Percentiles rank a stretch among this genome's conserved stretches.
These are phyloP conservation scores for Magnaporthiopsis poae DNA, from an alignment of 2,329 filamentous ascomycete species.

Conservation along the genomic window DNA sequence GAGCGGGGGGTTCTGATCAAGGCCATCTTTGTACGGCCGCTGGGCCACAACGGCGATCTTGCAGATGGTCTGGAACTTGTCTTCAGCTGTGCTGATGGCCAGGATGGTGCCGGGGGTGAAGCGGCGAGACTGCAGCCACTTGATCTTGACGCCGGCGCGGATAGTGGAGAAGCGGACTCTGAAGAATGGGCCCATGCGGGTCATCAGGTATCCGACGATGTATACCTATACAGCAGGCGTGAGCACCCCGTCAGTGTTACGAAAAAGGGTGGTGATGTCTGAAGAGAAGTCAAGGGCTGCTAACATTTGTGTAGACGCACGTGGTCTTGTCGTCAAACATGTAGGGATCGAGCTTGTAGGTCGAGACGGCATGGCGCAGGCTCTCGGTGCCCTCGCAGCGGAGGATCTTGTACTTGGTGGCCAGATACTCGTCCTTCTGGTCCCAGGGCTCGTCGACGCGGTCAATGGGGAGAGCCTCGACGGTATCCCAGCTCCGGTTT, in stretches of 20 bases:
- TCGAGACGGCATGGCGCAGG: conserved; percentile 55
- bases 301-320: conserved; percentile 61
- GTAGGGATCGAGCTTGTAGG: conserved; percentile 40
- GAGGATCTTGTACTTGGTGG: conserved; percentile 64
- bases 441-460: conserved; percentile 45
- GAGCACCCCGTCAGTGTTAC: neutral
- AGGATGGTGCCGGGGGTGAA: conserved; percentile 45
- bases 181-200: conserved; percentile 52
- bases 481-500: conserved; percentile 22
- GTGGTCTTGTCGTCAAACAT: conserved; percentile 49
- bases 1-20: conserved; percentile 57
- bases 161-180: conserved; percentile 61
- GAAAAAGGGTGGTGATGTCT: too few relatives aligned
- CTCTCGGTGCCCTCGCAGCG: conserved; percentile 64
- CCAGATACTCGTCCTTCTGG: conserved; percentile 56
- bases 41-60: conserved; percentile 65
- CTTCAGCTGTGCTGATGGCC: conserved; percentile 39
- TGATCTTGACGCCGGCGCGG: conserved; percentile 54
- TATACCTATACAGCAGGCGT: conserved; percentile 43
- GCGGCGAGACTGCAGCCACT: conserved; percentile 48
- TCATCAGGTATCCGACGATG: conserved; percentile 55
- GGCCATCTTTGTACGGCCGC: conserved; percentile 47
- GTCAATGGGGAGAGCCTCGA: conserved; percentile 38
- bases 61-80: conserved; percentile 56
- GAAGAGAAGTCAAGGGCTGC: conserved; percentile 11